Evolutionary conservation across 306 rosid species (phyloP), one percentile per base, ranked within the genome.

Genomic region (Fagus sylvatica): DNA sequence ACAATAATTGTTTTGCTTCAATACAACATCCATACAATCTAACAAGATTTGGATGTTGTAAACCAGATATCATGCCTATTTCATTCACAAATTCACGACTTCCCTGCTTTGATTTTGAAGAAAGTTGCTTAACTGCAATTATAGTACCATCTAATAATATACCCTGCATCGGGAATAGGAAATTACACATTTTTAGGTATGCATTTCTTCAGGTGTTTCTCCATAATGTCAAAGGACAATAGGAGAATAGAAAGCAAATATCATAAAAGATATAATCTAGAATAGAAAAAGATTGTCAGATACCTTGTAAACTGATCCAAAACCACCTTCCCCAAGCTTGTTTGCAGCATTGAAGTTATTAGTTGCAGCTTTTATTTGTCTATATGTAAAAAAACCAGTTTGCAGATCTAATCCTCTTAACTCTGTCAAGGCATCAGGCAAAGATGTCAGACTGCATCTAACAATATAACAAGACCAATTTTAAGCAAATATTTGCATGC

Each of bases 231-330:
- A 28, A 9, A 16, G n/a, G 8, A 62, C 6, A 62, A 3, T 34
- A 65, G 3, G 48, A 49, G 37, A 10, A 19, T 46, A 5, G 5
- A 37, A 39, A 37, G 36, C 7, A 15, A 16, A 59, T n/a, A 71
- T 9, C 11, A 1, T 19, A 7, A 43, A 74, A 48, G 62, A 43
- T 1, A 8, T 13, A 10, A 8, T 46, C 51, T 75, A 13, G 61
- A 71, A 55, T 4, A 41, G 73, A 55, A 56, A 40, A 5, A 68
- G 19, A 13, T 59, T 36, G 62, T 57, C 56, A 48, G 59, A 69
- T 82, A 88, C 97, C 95, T 92, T 84, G 81, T 81, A 87, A 68
- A 91, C 93, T 48, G 83, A 80, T 82, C 96, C 96, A 87, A 91
- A 91, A 74, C 96, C 96, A 28, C 96, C 96, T 84, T 91, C 91